Base-by-base conservation (phyloP, 2,329 filamentous ascomycete species). In the Botrytis sinoallii region DNA sequence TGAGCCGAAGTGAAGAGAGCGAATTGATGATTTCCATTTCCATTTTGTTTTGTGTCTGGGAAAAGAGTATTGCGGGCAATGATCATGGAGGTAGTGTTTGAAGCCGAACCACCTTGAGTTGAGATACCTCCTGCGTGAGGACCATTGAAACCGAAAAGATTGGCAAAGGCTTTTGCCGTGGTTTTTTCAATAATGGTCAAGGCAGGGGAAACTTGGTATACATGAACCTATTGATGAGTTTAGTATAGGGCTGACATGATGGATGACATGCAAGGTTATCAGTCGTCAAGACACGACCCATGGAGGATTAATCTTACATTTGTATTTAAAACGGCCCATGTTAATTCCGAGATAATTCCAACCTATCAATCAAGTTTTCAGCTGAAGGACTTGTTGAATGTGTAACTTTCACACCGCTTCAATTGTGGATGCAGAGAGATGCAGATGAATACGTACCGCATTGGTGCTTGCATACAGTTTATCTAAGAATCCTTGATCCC, bases 401-500 rank as follows among this genome's bases (percentile, higher is more conserved):
- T 40, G 29, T 7, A n/a, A 52, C 42, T 35, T 57, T 44, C 71
- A 48, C 71, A 48, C 63, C 63, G 46, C 63, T 68, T 48, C 66
- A 73, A 71, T 32, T 42, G n/a, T 46, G 65, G 57, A 74, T 72
- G 63, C 8, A 18, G 42, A 20, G 32, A 35, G 52, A 74, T 72
- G 63, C 8, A 20, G 35, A 25, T 32, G 46, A 83, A 29, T 63
- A 55, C 88, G 75, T 80, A 92, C 91, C 60, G 95, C 92, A 80
- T 96, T 96, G 57, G 93, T 97, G 76, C 91, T 92, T n/a, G 92
- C 90, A 82, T 98, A 98, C 29, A 98, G 86, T 84, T 99, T 98
- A 84, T 98, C 95, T 80, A 98, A 84, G 83, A 98, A 99, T 18
- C 95, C 95, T 83, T 97, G 95, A 80, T 97, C 93, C 93, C 95